Evolutionary conservation across 768 basidiomycete species (phyloP), one percentile per base, ranked within the genome.

Genomic region (Lepiota venenata): DNA sequence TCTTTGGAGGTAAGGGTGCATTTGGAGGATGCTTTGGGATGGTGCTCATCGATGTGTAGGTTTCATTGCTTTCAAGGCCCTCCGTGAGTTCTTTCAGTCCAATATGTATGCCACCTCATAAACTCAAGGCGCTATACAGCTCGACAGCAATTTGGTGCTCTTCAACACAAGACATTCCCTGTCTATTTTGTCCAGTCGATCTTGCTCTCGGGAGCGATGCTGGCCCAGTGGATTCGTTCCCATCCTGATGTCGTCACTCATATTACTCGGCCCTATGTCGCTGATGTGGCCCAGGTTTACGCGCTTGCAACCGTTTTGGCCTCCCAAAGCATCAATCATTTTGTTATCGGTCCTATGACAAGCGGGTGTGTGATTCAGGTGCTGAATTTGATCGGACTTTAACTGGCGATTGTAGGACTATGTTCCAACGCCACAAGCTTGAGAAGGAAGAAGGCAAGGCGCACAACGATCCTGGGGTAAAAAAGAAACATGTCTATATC

Each of bases 131-230:
- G 36, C 27, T 35, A 41, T 44, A n/a, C 53, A 87, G 84, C 88
- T 15, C 81, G 88, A 44, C 79, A 84, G 46, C 83, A 87, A 55
- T 93, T 93, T 56, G 80, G 84, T 9, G 72, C 77, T 39, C 77
- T 93, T 32, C 91, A 93, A 63, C 83, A 88, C 63, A 81, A 78
- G 61, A 81, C 78, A 0, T 89, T 89, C 69, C 88, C 91, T 1
- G 66, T 87, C 58, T 92, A 88, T 69, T 93, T 93, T 61, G 64
- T 76, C 15, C 64, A 81, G 39, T 85, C 83, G 11, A 78, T 87
- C 36, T 60, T 67, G 20, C 67, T 87, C 32, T 78, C 84, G 22
- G 71, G 79, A 0, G 68, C 70, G 18, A 74, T 93, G 37, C 66
- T 89, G 43, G 74, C 72, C 2, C 69, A 77, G 50, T 89, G 83